Evolutionary conservation across 345 rosid species (phyloP).

Genomic region (Rhodamnia argentea): DNA sequence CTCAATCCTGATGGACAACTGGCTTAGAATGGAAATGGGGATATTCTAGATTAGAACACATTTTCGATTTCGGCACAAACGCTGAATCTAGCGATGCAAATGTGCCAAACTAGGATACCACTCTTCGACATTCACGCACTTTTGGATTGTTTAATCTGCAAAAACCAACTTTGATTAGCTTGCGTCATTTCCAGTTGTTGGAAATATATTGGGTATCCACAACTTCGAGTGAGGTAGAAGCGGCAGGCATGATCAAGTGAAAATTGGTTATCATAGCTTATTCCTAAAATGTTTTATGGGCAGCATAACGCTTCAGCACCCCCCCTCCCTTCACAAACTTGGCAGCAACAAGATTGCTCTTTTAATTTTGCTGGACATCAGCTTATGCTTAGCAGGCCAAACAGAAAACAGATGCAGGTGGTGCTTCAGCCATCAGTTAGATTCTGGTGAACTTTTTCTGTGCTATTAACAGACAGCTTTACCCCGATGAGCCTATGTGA

Average conservation of each 20-base stretch:
- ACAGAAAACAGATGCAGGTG: neutral
- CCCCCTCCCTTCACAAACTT: neutral
- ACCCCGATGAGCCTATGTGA: neutral
- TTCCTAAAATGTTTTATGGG: neutral
- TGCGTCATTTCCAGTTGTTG: neutral
- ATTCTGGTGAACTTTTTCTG: neutral
- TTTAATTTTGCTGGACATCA: neutral
- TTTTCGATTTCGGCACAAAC: neutral
- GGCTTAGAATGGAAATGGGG: neutral
- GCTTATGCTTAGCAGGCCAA: neutral
- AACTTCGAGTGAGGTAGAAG: neutral
- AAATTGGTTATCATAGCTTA: neutral
- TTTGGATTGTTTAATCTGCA: neutral
- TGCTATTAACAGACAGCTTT: neutral
- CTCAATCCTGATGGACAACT: neutral
- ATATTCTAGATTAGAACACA: neutral
- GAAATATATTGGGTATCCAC: neutral
- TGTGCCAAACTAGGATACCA: neutral
- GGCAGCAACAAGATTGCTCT: neutral
- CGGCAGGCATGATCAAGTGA: neutral
- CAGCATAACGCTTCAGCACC: neutral
- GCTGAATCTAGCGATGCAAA: neutral
- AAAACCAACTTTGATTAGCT: neutral
- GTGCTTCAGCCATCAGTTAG: neutral
- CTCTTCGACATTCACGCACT: neutral